These are phyloP conservation scores for Colletotrichum sp. DNA, from an alignment of 2,329 filamentous ascomycete species.

Conservation along the genomic window DNA sequence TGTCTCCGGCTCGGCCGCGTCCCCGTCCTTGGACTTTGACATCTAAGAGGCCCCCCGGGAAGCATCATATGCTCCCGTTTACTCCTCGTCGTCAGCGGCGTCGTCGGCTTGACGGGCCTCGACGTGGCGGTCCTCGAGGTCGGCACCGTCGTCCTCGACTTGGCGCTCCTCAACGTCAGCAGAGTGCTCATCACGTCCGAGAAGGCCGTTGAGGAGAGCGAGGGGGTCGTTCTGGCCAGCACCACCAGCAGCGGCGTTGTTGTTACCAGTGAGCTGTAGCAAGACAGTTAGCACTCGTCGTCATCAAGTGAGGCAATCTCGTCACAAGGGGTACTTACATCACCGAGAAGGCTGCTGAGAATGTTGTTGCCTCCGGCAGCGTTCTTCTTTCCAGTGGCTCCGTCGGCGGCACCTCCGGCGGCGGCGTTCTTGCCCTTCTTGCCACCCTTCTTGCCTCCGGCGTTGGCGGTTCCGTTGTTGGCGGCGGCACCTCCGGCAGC, in stretches of 20 bases:
- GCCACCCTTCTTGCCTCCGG: not conserved
- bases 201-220: not conserved
- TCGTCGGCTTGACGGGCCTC: not conserved
- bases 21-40: not conserved
- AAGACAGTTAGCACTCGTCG: not conserved
- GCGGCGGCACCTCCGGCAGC: not conserved
- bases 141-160: not conserved
- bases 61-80: not conserved
- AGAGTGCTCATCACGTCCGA: constrained; percentile 6
- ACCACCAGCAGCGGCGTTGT: not conserved
- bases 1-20: not conserved
- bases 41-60: not conserved
- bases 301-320: not conserved
- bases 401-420: not conserved
- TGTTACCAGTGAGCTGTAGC: not conserved
- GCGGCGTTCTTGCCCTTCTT: not conserved
- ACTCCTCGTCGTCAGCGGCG: not conserved
- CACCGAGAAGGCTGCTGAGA: not conserved
- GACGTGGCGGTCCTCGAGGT: not conserved
- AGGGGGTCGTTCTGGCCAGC: not conserved
- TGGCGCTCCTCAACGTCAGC: not conserved
- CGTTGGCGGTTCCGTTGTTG: constrained; percentile 1
- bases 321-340: not conserved
- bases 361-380: not conserved
- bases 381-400: not conserved